Evolutionary conservation across 371 early-diverging fungal species (phyloP), one percentile per base, ranked within the genome.

Genomic region (Circinella umbellata): DNA sequence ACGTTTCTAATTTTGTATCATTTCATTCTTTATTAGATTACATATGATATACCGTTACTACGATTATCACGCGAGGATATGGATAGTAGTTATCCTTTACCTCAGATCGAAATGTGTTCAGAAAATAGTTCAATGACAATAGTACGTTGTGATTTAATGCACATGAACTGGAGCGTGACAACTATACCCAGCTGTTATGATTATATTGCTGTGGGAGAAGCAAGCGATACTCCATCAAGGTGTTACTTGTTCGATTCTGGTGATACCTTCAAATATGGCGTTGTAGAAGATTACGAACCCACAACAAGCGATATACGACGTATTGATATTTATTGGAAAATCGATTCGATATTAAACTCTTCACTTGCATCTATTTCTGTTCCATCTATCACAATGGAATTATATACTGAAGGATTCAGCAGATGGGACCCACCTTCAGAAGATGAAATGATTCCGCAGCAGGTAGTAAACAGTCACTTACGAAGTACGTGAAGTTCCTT

Each of bases 301-400:
- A 68, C 66, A 14, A 27, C 69, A 27, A 47, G 69, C 34, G 61
- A 75, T 42, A 61, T 81, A 3, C 63, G 74, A 42, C 75, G 83
- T 51, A 42, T 82, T 8, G 83, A 82, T 47, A 69, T 82, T 46
- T 82, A 82, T 46, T 82, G 83, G 83, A 53, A 67, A 13, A 70
- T 79, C 14, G 76, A 80, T 62, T 62, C 57, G 46, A 20, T 77
- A 7, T 11, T 15, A 1, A 78, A 75, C 34, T 20, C 73, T 4
- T 66, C 73, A 4, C 37, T 49, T 14, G 66, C 71, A 6, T 69
- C 73, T 7, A n/a, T 75, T 20, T 67, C 77, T 4, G 36, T 75
- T 18, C 82, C 82, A 9, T 74, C 82, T 2, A 65, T 82, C 11
- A 69, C 76, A 1, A 53, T 82, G 35, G 74, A 79, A 49, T 60